Percentiles rank a stretch among this genome's conserved stretches.
phyloP scores from a whole-genome alignment of 345 rosid species.

The Bruguiera parviflora region DNA sequence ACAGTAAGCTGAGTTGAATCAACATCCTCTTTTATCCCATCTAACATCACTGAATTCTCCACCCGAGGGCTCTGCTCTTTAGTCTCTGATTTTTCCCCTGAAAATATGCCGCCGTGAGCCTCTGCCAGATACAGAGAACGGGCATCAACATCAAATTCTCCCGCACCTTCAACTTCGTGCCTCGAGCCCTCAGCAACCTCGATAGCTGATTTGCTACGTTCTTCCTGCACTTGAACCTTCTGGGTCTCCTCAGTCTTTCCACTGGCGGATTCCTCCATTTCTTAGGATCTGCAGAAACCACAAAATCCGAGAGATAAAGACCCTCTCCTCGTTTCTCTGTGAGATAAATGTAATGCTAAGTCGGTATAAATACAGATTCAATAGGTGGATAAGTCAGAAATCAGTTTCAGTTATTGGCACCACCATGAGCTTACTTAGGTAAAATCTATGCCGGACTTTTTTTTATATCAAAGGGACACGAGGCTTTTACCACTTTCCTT shows the following conservation, averaged over 20 bases:
- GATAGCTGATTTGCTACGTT: neutral
- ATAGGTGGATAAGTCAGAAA: neutral
- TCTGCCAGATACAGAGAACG: conserved; percentile 7
- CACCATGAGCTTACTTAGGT: neutral
- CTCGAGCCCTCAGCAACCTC: conserved; percentile 17
- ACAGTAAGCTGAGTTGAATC: conserved; percentile 19
- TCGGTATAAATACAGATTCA: too few relatives aligned
- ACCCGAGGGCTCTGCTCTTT: conserved; percentile 8
- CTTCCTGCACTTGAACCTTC: conserved; percentile 17
- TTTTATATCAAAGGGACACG: too few relatives aligned
- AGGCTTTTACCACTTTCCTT: too few relatives aligned
- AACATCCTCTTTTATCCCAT: conserved; percentile 18
- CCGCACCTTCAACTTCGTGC: conserved; percentile 16
- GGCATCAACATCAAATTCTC: conserved; percentile 10
- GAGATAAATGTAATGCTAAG: too few relatives aligned
- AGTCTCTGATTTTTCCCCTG: conserved; percentile 22
- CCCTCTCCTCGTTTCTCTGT: neutral
- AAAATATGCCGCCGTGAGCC: conserved; percentile 17
- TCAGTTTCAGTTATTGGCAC: neutral
- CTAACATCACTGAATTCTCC: conserved; percentile 12
- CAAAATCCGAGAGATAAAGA: neutral
- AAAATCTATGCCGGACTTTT: neutral
- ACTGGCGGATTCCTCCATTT: conserved; percentile 30
- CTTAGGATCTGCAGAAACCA: conserved; percentile 4
- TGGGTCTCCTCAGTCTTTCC: conserved; percentile 19